phyloP scores from a whole-genome alignment of 805 yeast species.

The Dipodascopsis uninucleata region DNA sequence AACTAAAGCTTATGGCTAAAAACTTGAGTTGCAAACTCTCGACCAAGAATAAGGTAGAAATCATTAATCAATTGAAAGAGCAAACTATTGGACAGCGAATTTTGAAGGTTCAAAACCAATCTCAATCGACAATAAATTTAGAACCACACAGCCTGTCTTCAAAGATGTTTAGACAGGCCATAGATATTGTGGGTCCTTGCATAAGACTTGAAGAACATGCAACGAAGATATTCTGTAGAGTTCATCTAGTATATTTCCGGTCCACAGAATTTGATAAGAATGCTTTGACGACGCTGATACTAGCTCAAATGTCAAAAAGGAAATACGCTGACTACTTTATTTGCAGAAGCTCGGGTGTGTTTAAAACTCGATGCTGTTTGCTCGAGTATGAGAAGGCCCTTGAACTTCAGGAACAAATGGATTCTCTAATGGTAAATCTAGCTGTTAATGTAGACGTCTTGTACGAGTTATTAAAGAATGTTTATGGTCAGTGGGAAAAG shows the following conservation, averaged over 20 bases:
- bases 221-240: constrained; percentile 19
- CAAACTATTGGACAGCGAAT: too few relatives aligned
- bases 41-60: constrained; percentile 13
- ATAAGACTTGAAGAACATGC: constrained; percentile 6
- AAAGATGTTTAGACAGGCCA: constrained; percentile 4
- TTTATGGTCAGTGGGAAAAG: constrained; percentile 12
- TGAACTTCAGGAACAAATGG: constrained; percentile 11
- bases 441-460: constrained; percentile 4
- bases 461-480: constrained; percentile 6
- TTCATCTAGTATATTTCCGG: constrained; percentile 22
- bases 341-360: constrained; percentile 22
- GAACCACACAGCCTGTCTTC: constrained; percentile 3
- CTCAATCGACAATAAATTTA: too few relatives aligned
- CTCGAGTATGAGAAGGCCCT: constrained; percentile 25
- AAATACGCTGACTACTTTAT: constrained; percentile 22
- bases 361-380: constrained; percentile 16
- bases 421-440: constrained; percentile 7
- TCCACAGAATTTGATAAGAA: constrained; percentile 11
- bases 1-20: constrained; percentile 17
- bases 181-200: constrained; percentile 18
- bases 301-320: constrained; percentile 17
- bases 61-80: constrained; percentile 10
- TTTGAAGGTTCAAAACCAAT: too few relatives aligned
- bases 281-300: constrained; percentile 16
- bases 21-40: constrained; percentile 4